Percentiles rank a stretch among this genome's conserved stretches.
Conservation (phyloP, 1,284 basidiomycete genomes). For the Sanghuangporus weigelae region DNA sequence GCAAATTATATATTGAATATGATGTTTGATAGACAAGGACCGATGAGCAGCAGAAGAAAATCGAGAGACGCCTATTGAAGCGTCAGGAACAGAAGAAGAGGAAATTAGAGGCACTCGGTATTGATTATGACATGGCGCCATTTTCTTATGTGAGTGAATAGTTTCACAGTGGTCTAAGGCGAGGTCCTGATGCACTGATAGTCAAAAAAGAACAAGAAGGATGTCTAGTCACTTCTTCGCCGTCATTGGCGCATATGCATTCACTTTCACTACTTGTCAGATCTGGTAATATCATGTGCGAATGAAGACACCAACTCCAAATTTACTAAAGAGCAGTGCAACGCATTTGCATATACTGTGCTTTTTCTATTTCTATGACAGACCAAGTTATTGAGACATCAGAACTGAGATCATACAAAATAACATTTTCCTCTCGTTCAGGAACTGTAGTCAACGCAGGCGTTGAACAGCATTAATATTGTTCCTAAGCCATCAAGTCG, state of each 20-base stretch:
- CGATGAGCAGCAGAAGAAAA: conserved; percentile 62
- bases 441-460: too few relatives aligned
- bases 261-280: too few relatives aligned
- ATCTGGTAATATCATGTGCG: too few relatives aligned
- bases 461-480: too few relatives aligned
- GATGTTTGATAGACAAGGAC: conserved; percentile 58
- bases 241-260: neutral
- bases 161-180: neutral
- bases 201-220: conserved; percentile 8
- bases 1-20: conserved; percentile 10
- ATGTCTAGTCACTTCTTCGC: neutral
- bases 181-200: neutral
- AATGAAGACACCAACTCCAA: too few relatives aligned
- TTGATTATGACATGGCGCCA: conserved; percentile 83
- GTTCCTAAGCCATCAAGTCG: too few relatives aligned
- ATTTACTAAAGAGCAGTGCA: too few relatives aligned
- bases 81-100: conserved; percentile 76
- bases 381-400: too few relatives aligned
- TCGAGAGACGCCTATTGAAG: conserved; percentile 68
- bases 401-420: too few relatives aligned
- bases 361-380: too few relatives aligned
- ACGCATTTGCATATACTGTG: too few relatives aligned
- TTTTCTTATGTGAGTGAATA: conserved; percentile 31
- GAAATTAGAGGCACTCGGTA: conserved; percentile 78
- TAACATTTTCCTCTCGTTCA: too few relatives aligned